Conservation (phyloP, 2,329 filamentous ascomycete genomes). For the Grosmannia penicillata region DNA sequence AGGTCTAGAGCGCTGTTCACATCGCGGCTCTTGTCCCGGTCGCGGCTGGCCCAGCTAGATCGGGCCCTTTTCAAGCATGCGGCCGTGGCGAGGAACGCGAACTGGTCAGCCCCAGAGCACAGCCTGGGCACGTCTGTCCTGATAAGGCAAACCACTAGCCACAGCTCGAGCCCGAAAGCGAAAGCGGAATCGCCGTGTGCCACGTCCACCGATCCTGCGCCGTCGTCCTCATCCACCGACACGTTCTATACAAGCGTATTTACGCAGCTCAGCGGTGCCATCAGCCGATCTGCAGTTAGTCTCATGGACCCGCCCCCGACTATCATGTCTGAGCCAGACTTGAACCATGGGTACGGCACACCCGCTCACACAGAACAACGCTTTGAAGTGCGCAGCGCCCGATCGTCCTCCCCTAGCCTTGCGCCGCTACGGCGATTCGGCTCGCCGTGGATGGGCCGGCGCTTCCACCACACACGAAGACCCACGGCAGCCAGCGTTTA, state of each 20-base stretch:
- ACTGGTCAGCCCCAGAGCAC: no score
- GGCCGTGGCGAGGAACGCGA: no score
- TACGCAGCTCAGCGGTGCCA: neutral
- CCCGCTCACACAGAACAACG: neutral
- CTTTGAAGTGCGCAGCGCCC: neutral
- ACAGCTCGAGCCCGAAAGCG: no score
- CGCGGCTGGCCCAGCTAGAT: no score
- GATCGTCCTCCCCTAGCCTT: neutral
- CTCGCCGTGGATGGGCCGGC: neutral
- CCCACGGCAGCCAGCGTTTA: neutral
- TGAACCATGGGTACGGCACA: neutral
- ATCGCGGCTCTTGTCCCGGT: no score
- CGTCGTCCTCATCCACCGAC: no score
- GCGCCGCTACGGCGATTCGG: neutral
- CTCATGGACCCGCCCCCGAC: neutral
- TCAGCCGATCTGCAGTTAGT: neutral
- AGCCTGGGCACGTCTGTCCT: conserved; percentile 2
- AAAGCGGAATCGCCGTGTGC: no score
- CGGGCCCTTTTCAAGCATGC: no score
- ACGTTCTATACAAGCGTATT: neutral
- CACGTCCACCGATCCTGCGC: no score
- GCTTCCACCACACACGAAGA: neutral
- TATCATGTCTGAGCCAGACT: neutral
- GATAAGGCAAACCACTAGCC: neutral
- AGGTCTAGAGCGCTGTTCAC: no score